phyloP scores from a whole-genome alignment of 768 basidiomycete species.

The Calocera viscosa region DNA sequence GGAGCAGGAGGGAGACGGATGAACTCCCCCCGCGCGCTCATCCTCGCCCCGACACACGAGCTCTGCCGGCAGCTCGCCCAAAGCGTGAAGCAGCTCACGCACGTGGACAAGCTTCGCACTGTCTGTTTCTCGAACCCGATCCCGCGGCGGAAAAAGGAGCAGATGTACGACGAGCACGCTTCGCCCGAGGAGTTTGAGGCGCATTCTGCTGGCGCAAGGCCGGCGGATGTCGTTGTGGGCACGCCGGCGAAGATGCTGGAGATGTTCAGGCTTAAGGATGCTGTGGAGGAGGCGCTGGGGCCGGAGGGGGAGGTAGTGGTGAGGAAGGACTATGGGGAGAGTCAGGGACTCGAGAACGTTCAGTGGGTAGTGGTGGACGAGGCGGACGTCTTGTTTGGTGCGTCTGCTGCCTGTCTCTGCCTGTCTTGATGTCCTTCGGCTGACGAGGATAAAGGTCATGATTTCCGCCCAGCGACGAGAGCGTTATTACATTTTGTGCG shows the following conservation, averaged over 20 bases:
- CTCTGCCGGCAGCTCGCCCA: constrained; percentile 65
- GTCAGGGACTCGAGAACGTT: constrained; percentile 49
- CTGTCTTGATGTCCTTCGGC: neutral
- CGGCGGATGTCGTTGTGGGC: constrained; percentile 37
- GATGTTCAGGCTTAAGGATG: constrained; percentile 42
- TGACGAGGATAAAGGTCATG: constrained; percentile 43
- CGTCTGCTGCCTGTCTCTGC: constrained; percentile 22
- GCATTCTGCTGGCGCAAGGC: constrained; percentile 14
- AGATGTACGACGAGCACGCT: neutral
- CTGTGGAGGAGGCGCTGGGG: constrained; percentile 25
- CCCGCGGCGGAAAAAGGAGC: constrained; percentile 18
- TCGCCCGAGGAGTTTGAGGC: constrained; percentile 14
- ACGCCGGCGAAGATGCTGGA: constrained; percentile 55
- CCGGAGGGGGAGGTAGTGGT: constrained; percentile 22
- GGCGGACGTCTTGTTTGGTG: constrained; percentile 81
- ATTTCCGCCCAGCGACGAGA: constrained; percentile 66
- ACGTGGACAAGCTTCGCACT: constrained; percentile 64
- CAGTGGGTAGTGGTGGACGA: constrained; percentile 90
- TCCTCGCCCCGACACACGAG: constrained; percentile 78
- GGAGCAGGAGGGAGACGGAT: neutral
- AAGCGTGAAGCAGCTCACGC: constrained; percentile 62
- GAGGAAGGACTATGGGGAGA: constrained; percentile 37
- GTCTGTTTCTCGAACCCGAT: constrained; percentile 53
- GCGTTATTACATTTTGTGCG: constrained; percentile 58
- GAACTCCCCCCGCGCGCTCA: constrained; percentile 32